Conservation (phyloP, 768 basidiomycete genomes). For the Mycena amicta region DNA sequence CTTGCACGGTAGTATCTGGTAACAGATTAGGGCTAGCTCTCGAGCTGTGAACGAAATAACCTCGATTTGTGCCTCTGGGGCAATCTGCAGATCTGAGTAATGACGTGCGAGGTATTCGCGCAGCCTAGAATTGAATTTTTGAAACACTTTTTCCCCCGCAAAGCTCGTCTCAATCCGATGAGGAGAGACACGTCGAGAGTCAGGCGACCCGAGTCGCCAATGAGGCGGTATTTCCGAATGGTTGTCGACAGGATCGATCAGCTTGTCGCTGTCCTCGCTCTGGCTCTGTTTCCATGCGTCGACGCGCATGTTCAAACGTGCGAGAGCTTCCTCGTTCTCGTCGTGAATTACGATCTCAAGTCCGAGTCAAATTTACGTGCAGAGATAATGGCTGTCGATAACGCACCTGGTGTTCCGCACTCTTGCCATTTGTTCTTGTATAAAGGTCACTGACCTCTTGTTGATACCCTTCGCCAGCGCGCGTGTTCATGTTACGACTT, state of each 20-base stretch:
- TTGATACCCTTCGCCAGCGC: slow-evolving; percentile 33
- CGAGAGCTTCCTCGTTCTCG: slow-evolving; percentile 32
- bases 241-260: neutral
- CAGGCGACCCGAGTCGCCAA: neutral
- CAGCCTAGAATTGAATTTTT: neutral
- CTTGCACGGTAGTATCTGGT: slow-evolving; percentile 26
- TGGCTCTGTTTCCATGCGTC: neutral
- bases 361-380: neutral
- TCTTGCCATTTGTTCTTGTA: slow-evolving; percentile 33
- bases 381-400: neutral
- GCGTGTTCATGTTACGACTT: slow-evolving; percentile 30
- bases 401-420: slow-evolving; percentile 33
- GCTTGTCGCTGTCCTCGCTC: neutral
- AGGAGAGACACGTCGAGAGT: neutral
- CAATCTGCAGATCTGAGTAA: neutral
- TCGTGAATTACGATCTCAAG: slow-evolving; percentile 29
- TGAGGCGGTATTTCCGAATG: neutral
- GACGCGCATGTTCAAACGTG: slow-evolving; percentile 1
- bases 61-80: neutral
- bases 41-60: neutral
- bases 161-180: neutral
- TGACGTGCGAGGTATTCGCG: neutral
- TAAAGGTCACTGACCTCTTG: slow-evolving; percentile 31
- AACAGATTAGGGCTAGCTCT: neutral
- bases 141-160: neutral